These are phyloP conservation scores for Macrolepiota fuliginosa DNA, from an alignment of 768 basidiomycete genomes.

Conservation along the genomic window DNA sequence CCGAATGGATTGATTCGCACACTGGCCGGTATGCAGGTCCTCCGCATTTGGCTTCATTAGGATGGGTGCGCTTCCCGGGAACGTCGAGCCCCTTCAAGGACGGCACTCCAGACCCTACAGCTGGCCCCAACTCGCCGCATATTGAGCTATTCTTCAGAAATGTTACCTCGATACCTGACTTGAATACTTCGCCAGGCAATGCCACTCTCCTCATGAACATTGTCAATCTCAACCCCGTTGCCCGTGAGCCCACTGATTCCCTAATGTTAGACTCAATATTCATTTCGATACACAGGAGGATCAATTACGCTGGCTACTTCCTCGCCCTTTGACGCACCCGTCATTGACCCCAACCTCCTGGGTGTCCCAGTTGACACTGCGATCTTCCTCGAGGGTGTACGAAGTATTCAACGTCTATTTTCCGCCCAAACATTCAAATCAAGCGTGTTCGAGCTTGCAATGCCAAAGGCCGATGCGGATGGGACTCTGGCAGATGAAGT, in stretches of 20 bases:
- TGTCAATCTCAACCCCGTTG: background rate
- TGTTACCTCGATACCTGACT: background rate
- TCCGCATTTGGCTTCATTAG: background rate
- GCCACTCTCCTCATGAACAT: background rate
- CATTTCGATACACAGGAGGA: constrained; percentile 13
- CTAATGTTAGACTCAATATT: background rate
- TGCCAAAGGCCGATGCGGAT: background rate
- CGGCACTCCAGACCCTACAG: background rate
- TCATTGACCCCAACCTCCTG: constrained; percentile 10
- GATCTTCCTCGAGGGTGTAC: background rate
- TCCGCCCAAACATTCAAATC: background rate
- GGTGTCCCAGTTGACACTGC: constrained; percentile 1
- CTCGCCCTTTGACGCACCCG: constrained; percentile 18
- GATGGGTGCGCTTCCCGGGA: background rate
- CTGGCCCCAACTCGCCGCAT: background rate
- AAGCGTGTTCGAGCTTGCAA: background rate
- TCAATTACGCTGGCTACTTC: constrained; percentile 17
- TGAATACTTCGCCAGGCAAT: background rate
- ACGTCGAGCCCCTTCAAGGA: background rate
- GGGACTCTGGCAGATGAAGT: background rate
- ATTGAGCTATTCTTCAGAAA: background rate
- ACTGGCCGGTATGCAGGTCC: background rate
- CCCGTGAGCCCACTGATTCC: background rate
- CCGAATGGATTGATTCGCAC: background rate
- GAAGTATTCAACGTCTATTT: background rate